These are phyloP conservation scores for Bolboschoenus planiculmis DNA, from an alignment of 176 grass and related monocot genomes.

Conservation along the genomic window DNA sequence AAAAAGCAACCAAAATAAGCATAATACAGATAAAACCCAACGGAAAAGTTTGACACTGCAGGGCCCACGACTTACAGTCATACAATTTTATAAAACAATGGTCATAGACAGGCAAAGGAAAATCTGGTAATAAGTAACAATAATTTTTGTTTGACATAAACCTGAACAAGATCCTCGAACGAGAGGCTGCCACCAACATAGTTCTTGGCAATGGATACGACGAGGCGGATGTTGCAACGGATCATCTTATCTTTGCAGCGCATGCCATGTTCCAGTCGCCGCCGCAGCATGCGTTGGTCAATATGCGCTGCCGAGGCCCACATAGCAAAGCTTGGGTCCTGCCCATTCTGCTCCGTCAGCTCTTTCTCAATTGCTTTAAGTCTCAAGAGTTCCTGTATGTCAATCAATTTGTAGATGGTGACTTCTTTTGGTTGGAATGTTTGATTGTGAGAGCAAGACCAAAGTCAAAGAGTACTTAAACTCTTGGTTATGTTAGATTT, in stretches of 20 bases:
- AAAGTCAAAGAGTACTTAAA: not conserved
- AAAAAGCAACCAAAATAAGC: not conserved
- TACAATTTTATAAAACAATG: not conserved
- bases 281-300: conserved; percentile 42
- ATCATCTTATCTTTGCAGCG: conserved; percentile 82
- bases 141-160: conserved; percentile 19
- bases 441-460: not conserved
- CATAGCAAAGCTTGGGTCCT: conserved; percentile 56
- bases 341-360: conserved; percentile 31
- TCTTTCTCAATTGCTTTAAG: conserved; percentile 44
- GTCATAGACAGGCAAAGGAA: not conserved
- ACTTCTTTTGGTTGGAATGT: conserved; percentile 2
- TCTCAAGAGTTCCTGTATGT: conserved; percentile 68
- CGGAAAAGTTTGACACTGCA: not conserved
- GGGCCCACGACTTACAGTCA: not conserved
- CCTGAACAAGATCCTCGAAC: conserved; percentile 88
- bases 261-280: conserved; percentile 46
- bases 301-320: conserved; percentile 67
- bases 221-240: conserved; percentile 70
- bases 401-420: conserved; percentile 17
- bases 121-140: not conserved
- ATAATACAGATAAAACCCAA: not conserved
- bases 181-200: conserved; percentile 44
- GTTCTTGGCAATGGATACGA: conserved; percentile 82
- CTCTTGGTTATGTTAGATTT: not conserved